Conservation (phyloP, 306 rosid species). For the Glycine tomentella region DNA sequence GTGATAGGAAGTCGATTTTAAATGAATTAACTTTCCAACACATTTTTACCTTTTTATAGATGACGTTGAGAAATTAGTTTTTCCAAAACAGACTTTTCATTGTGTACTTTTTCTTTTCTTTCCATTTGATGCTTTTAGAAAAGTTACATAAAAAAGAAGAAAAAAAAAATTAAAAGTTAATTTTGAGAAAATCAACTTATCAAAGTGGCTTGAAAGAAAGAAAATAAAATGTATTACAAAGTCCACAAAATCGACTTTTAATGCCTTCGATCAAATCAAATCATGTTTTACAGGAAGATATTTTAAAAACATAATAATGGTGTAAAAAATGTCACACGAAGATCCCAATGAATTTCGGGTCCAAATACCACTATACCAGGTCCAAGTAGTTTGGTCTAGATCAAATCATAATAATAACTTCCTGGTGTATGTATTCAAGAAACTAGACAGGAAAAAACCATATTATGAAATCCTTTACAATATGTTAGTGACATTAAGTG, state of each 20-base stretch:
- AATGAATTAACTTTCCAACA: neutral
- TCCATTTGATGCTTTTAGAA: neutral
- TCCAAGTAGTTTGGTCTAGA: neutral
- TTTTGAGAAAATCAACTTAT: neutral
- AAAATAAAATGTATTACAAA: neutral
- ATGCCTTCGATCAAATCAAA: too few species aligned
- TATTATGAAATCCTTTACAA: neutral
- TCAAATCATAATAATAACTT: slow-evolving; percentile 22
- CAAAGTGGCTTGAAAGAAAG: neutral
- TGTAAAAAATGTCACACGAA: too few species aligned
- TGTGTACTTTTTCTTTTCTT: neutral
- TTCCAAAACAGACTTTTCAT: neutral
- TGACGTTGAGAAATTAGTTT: neutral
- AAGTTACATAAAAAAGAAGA: neutral
- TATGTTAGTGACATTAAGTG: neutral
- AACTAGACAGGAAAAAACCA: slow-evolving; percentile 18
- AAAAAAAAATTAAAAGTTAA: neutral
- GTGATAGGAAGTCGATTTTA: neutral
- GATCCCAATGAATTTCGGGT: neutral
- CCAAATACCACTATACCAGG: neutral
- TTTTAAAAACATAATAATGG: too few species aligned
- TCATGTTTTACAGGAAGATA: too few species aligned
- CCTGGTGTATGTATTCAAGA: slow-evolving; percentile 4
- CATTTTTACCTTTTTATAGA: neutral
- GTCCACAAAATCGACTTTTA: neutral